phyloP scores from a whole-genome alignment of 129 eudicot genomes.

The Deinandra increscens region DNA sequence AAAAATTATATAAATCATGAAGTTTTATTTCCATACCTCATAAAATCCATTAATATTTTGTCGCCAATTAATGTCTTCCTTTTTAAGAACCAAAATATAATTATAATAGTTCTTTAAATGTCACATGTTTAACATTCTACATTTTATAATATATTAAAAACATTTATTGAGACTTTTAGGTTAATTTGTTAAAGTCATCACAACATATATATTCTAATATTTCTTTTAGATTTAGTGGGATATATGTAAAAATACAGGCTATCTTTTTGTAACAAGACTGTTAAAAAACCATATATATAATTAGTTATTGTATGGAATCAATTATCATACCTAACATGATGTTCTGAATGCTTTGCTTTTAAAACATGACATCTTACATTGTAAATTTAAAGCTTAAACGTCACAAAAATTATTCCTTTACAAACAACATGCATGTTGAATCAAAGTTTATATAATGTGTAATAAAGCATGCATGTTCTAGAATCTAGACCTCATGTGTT shows the following conservation, averaged over 20 bases:
- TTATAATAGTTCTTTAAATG: neutral
- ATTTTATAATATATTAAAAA: neutral
- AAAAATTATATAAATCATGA: too few species aligned
- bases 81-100: neutral
- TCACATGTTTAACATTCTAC: constrained; percentile 1
- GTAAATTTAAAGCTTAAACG: too few species aligned
- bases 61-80: neutral
- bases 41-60: neutral
- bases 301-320: too few species aligned
- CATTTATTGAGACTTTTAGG: constrained; percentile 4
- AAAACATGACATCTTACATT: too few species aligned
- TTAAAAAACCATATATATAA: too few species aligned
- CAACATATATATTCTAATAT: neutral
- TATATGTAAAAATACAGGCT: neutral
- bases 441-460: too few species aligned
- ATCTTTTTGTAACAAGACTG: neutral
- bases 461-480: too few species aligned
- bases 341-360: too few species aligned
- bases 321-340: too few species aligned
- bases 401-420: too few species aligned
- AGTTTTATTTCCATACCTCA: neutral
- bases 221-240: constrained; percentile 8
- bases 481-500: too few species aligned
- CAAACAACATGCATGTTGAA: too few species aligned
- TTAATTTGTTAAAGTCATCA: neutral